Base-by-base conservation (phyloP, 2,329 filamentous ascomycete genomes). In the Pseudovirgaria hyperparasitica region DNA sequence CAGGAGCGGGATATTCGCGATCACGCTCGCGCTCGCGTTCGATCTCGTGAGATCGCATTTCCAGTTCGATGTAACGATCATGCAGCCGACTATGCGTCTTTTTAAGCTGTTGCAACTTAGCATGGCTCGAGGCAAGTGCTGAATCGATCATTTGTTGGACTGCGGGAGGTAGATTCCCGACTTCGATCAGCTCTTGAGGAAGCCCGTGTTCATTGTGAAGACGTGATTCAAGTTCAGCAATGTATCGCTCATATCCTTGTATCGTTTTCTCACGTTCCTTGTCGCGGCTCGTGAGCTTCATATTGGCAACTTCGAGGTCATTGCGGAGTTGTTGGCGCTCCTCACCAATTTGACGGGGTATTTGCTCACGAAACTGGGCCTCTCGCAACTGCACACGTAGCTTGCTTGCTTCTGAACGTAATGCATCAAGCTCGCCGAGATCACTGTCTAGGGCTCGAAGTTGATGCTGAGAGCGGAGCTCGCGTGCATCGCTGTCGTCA, bases 401-500 rank as follows among this genome's bases (percentile, higher is more conserved):
- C n/a, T n/a, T n/a, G n/a, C n/a, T n/a, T n/a, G n/a, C 42, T 23
- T 54, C 46, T 19, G 39, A 37, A 11, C 38, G 40, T 17, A 50
- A 25, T 16, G 38, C 43, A 32, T 74, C 69, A 18, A 67, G 57
- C 39, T 82, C 73, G 23, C 66, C 66, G 22, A 71, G 69, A 42
- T 82, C 74, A 29, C 70, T 68, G 24, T 73, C 67, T 3, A 52
- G 39, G 4, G 50, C 48, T 18, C 71, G 65, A 34, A 81, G 63
- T 12, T 67, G 65, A 10, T 64, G 62, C n/a, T 70, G 67, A 8
- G 50, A 49, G 18, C 42, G 46, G 16, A 51, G 30, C 41, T 82
- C 77, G 32, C 72, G 70, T 5, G 75, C 70, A 50, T 90, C 81
- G 1, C 69, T 71, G 17, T 72, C 69, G 19, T 76, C 72, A 0